phyloP scores from a whole-genome alignment of 192 early-diverging fungal genomes.

The Linnemannia hyalina region DNA sequence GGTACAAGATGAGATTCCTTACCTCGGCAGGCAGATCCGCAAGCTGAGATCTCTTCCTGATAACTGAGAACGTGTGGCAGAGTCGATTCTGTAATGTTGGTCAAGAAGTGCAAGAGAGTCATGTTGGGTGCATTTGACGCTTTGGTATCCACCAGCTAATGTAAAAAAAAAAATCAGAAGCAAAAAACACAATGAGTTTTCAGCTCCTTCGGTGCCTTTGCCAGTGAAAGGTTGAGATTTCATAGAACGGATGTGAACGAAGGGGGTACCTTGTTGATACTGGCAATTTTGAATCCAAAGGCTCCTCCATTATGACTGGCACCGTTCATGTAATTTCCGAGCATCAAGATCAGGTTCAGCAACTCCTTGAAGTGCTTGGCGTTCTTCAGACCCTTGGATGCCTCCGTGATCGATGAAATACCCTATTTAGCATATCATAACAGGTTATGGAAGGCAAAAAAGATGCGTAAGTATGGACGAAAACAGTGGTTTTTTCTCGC shows the following conservation, averaged over 20 bases:
- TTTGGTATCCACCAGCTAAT: conserved; percentile 85
- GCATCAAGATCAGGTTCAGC: conserved; percentile 78
- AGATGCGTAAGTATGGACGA: too few relatives aligned
- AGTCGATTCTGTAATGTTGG: conserved; percentile 73
- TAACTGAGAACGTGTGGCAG: conserved; percentile 74
- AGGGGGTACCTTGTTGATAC: conserved; percentile 77
- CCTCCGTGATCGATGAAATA: conserved; percentile 71
- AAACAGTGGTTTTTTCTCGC: neutral
- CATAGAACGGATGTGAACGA: neutral
- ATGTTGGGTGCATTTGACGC: conserved; percentile 77
- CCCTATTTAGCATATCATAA: conserved; percentile 48
- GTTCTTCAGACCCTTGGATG: conserved; percentile 76
- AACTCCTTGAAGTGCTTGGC: conserved; percentile 79
- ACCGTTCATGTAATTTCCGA: conserved; percentile 90
- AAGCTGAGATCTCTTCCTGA: conserved; percentile 74
- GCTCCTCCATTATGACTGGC: conserved; percentile 84
- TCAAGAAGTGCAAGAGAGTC: conserved; percentile 85
- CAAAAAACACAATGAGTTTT: too few relatives aligned
- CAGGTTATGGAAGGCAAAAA: neutral
- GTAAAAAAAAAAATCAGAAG: too few relatives aligned
- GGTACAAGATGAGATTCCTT: neutral
- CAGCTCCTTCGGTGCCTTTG: neutral
- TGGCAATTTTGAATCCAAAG: conserved; percentile 85
- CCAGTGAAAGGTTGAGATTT: neutral
- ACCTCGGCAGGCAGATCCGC: conserved; percentile 80